Evolutionary conservation across 108 stramenopile genomes (phyloP).

Genomic region (Fistulifera solaris): DNA sequence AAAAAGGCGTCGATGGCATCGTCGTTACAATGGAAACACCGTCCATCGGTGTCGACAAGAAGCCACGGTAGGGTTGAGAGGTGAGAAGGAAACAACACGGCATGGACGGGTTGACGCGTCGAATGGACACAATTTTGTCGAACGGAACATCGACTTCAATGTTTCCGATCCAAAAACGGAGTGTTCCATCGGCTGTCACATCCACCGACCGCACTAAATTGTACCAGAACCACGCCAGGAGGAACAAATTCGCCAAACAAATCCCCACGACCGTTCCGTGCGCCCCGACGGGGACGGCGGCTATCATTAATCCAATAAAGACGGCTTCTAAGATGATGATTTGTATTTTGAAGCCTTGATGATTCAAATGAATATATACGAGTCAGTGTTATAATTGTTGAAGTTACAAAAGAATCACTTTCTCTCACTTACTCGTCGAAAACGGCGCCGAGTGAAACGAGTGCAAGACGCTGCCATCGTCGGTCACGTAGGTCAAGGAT

Average conservation of each 20-base stretch:
- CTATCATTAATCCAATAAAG: slow-evolving; percentile 51
- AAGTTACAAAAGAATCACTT: background rate
- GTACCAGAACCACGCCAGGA: slow-evolving; percentile 86
- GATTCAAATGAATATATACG: slow-evolving; percentile 1
- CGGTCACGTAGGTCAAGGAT: slow-evolving; percentile 81
- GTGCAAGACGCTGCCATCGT: slow-evolving; percentile 72
- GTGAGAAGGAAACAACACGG: slow-evolving; percentile 30
- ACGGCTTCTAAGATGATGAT: slow-evolving; percentile 64
- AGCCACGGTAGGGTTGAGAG: slow-evolving; percentile 66
- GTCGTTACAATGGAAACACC: slow-evolving; percentile 76
- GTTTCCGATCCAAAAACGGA: slow-evolving; percentile 87
- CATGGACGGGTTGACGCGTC: slow-evolving; percentile 25
- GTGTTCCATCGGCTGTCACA: slow-evolving; percentile 65
- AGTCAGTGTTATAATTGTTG: background rate
- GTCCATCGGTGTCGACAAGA: slow-evolving; percentile 55
- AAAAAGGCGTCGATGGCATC: slow-evolving; percentile 76
- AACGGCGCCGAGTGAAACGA: slow-evolving; percentile 76
- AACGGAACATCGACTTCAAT: slow-evolving; percentile 80
- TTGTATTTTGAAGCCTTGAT: slow-evolving; percentile 65
- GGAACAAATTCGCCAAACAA: slow-evolving; percentile 63
- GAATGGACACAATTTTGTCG: slow-evolving; percentile 67
- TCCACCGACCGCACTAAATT: slow-evolving; percentile 81
- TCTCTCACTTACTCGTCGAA: slow-evolving; percentile 49
- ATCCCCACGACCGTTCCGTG: slow-evolving; percentile 76
- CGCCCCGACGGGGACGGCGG: slow-evolving; percentile 72